Base-by-base conservation (phyloP, 2,329 filamentous ascomycete genomes). In the Purpureocillium lavendulum region DNA sequence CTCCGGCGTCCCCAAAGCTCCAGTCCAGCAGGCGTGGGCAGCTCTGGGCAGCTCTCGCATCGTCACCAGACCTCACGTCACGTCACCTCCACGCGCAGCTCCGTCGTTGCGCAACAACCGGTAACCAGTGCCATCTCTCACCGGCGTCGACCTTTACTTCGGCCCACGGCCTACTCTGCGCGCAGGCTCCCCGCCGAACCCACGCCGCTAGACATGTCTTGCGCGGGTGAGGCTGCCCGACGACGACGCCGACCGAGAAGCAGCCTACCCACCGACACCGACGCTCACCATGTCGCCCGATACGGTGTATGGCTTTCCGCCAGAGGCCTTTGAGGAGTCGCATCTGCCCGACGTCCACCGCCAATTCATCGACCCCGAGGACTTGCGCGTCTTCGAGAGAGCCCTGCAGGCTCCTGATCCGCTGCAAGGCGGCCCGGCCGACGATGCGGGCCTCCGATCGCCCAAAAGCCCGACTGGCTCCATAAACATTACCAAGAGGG, bases 391-490 rank as follows among this genome's bases (percentile, higher is more conserved):
- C 40, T 97, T 97, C 59, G 81, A 84, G 44, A 77, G 76, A 43
- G 90, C 90, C 7, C 74, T 96, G 8, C 75, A 79, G n/a, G 86
- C 85, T 2, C 87, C 89, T 1, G 87, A 94, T 45, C 77, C 77
- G 2, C 72, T 82, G 31, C 80, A 84, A 29, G 80, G 73, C 11
- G 70, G 75, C 36, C 64, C 73, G 36, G 80, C 83, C 35, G 67
- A 70, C 33, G 49, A 51, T 5, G 57, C 55, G 14, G 60, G 65
- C 58, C 59, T 53, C 44, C 69, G 50, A 47, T 67, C 64, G 40
- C 65, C 62, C 41, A 64, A 57, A 38, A 67, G 62, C 44, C 51
- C 57, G 8, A 17, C 39, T 13, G 58, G 56, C 51, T 66, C 63
- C 39, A 50, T 65, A 40, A 62, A 65, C 44, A 42, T 70, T 40